Conservation (phyloP, 169 alveolate species). For the Amoebophrya sp. region DNA sequence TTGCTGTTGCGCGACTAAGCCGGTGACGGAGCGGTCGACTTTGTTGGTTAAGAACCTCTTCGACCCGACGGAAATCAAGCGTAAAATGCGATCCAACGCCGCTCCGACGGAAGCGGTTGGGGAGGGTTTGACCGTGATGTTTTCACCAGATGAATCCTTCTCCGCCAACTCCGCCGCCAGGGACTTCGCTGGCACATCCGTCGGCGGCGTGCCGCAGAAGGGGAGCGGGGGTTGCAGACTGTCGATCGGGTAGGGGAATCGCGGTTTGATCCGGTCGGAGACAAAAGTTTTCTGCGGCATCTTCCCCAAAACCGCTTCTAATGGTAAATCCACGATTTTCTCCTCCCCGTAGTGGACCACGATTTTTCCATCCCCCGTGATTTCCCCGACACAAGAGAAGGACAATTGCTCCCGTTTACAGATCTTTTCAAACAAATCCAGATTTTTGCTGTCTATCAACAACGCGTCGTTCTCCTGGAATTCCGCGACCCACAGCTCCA, state of each 20-base stretch:
- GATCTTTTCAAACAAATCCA: constrained; percentile 32
- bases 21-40: constrained; percentile 48
- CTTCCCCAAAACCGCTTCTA: constrained; percentile 39
- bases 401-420: constrained; percentile 31
- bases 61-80: constrained; percentile 40
- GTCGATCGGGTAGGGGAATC: too few species aligned
- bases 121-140: too few species aligned
- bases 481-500: constrained; percentile 50
- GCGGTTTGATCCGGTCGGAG: neutral
- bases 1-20: constrained; percentile 46
- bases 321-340: constrained; percentile 38
- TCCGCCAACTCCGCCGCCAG: too few species aligned
- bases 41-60: constrained; percentile 44
- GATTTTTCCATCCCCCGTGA: constrained; percentile 32
- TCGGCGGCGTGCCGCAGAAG: too few species aligned
- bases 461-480: constrained; percentile 35
- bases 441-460: neutral
- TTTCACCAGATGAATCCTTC: too few species aligned
- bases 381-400: constrained; percentile 30
- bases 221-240: too few species aligned
- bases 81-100: constrained; percentile 12
- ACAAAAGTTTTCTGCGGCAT: constrained; percentile 40
- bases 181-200: too few species aligned
- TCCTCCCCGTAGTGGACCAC: constrained; percentile 20
- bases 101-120: neutral